Conservation (phyloP, 805 yeast species). For the Zygotorulaspora florentina region DNA sequence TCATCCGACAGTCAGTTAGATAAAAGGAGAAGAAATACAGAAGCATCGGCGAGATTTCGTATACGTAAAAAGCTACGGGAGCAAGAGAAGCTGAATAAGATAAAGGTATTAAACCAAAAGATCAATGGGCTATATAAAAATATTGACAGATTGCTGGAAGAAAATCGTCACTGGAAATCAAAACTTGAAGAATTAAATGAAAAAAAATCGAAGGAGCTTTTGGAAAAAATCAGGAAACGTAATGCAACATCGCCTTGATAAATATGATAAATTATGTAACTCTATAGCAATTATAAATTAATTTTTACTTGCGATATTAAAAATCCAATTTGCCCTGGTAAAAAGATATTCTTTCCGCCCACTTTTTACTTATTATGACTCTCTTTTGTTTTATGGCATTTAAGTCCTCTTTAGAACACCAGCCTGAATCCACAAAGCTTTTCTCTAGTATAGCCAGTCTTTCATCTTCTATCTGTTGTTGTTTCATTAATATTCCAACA, state of each 20-base stretch:
- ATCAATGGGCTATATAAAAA: slow-evolving; percentile 22
- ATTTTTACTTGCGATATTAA: background rate
- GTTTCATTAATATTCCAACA: slow-evolving; percentile 22
- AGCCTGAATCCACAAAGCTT: slow-evolving; percentile 25
- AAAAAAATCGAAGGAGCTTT: slow-evolving; percentile 23
- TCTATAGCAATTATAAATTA: background rate
- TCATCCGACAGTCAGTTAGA: slow-evolving; percentile 23
- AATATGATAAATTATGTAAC: background rate
- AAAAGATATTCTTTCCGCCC: slow-evolving; percentile 32
- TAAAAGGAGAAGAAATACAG: slow-evolving; percentile 84
- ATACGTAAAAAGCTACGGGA: slow-evolving; percentile 39
- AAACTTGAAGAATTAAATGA: slow-evolving; percentile 28
- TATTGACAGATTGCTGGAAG: slow-evolving; percentile 24
- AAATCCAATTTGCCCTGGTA: slow-evolving; percentile 24
- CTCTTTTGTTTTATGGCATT: slow-evolving; percentile 25
- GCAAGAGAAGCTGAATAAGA: slow-evolving; percentile 20
- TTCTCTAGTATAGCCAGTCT: slow-evolving; percentile 26
- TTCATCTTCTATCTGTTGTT: slow-evolving; percentile 29
- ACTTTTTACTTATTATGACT: slow-evolving; percentile 26
- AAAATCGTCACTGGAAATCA: slow-evolving; percentile 31
- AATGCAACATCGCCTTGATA: slow-evolving; percentile 9
- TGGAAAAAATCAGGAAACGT: slow-evolving; percentile 25
- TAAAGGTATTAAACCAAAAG: slow-evolving; percentile 19
- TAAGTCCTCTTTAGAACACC: slow-evolving; percentile 30
- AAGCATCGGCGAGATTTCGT: slow-evolving; percentile 91